Evolutionary conservation across 2,329 filamentous ascomycete species (phyloP), one percentile per base, ranked within the genome.

Genomic region (Cladorrhinum sp.): DNA sequence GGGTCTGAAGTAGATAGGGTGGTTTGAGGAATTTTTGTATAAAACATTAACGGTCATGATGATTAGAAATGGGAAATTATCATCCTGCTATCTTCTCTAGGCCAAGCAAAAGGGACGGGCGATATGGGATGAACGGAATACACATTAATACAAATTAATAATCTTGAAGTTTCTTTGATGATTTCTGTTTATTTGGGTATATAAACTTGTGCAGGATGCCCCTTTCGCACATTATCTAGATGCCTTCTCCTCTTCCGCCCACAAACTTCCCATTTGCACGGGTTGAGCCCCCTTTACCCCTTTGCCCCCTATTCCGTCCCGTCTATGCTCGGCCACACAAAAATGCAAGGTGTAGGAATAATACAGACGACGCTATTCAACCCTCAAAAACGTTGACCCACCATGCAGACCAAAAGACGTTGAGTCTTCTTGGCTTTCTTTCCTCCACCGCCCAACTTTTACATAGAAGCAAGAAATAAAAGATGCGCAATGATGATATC

Each of bases 1-100:
- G 88, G 70, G 77, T 96, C 68, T 95, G 32, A 59, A 7, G 6
- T 45, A 12, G 6, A 13, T 6, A 22, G 27, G 36, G 16, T 25
- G 16, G 41, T 48, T 51, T 20, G 13, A 32, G 7, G 13, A n/a
- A 3, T 12, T 18, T 45, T 50, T 20, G 18, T 57, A 50, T 36
- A 24, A 20, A 22, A 36, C 22, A 16, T 10, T 23, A 16, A 7
- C 9, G 55, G n/a, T 8, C 36, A 27, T 55, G 22, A 13, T 10
- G 23, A n/a, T n/a, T n/a, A n/a, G 24, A 16, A 36, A 36, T 12
- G 32, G 32, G 32, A 20, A 22, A 20, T 55, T 2, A 1, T 12
- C 1, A n/a, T 20, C n/a, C n/a, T n/a, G n/a, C n/a, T n/a, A 25
- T 2, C 13, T 6, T 9, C n/a, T n/a, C 6, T 29, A 55, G n/a